Evolutionary conservation across 495 filamentous ascomycete genomes (phyloP), one percentile per base, ranked within the genome.

Genomic region (Xylaria nigripes): DNA sequence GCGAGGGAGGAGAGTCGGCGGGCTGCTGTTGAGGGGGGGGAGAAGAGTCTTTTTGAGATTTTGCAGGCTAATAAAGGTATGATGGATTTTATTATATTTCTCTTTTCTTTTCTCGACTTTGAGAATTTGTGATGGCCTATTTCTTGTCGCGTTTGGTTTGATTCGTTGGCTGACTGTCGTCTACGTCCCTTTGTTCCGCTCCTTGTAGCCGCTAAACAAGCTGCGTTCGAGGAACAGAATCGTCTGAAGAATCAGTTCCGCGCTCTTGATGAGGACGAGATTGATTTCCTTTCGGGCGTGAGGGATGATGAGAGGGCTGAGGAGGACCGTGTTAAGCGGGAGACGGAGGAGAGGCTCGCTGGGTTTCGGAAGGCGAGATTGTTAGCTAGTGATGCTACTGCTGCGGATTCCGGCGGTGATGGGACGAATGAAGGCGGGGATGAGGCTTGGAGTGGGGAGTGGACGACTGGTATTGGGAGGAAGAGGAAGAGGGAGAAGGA

Each of bases 21-120:
- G 40, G 48, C 63, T 32, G 57, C 53, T 32, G 67, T 76, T 38
- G 76, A 75, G 30, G 68, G 72, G 71, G 13, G 60, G 30, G 30
- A 86, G 18, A 87, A 83, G 72, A 86, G 82, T 45, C 76, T 98
- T 34, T 98, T 76, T 66, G 93, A 96, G 45, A 81, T 92, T 6
- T 70, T 98, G 46, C 84, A 97, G 72, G 87, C 85, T 51, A 97
- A 97, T 67, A 97, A 97, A 82, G 90, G 90, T 94, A 73, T 69
- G 70, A 72, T 24, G 15, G 13, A 25, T 18, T 29, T 36, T 38
- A 10, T 3, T 16, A 18, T 8, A 3, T 18, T n/a, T 19, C 21
- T 27, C 22, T 36, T 46, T 3, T 27, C 42, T 22, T 48, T 29
- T 45, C 19, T 49, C 36, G 8, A 16, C 44, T 29, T 8, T 15